These are phyloP conservation scores for Setaria viridis DNA, from an alignment of 202 grass and related monocot genomes.

Conservation along the genomic window DNA sequence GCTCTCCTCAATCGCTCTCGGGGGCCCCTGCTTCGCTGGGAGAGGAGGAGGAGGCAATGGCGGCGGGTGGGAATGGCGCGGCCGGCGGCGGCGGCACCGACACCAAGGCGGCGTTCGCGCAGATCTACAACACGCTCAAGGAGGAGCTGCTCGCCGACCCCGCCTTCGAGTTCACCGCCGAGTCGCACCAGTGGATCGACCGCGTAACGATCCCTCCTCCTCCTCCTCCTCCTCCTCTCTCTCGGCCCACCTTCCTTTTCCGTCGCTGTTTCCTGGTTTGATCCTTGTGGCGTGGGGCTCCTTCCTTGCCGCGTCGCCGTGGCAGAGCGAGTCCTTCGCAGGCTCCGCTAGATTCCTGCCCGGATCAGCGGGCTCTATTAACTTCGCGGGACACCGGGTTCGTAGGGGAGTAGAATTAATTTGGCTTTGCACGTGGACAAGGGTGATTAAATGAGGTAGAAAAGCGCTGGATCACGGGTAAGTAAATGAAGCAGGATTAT, in stretches of 20 bases:
- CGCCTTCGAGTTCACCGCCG: constrained; percentile 79
- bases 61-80: constrained; percentile 41
- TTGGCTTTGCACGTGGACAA: neutral
- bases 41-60: constrained; percentile 21
- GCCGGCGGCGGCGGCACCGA: constrained; percentile 34
- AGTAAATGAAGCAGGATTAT: neutral
- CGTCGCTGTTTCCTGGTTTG: constrained; percentile 1
- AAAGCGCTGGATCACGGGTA: neutral
- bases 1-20: neutral
- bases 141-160: constrained; percentile 78
- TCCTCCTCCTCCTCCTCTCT: too few relatives aligned
- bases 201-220: constrained; percentile 45
- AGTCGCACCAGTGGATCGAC: constrained; percentile 86
- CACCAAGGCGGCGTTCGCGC: constrained; percentile 54
- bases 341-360: constrained; percentile 2
- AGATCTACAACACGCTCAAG: constrained; percentile 84
- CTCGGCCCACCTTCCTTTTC: neutral
- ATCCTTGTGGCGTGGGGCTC: constrained; percentile 4
- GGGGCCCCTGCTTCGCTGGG: neutral
- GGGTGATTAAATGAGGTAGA: neutral
- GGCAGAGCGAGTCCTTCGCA: neutral
- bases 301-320: neutral
- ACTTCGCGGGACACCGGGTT: neutral
- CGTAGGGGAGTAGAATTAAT: constrained; percentile 32
- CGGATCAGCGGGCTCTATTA: constrained; percentile 9